A percentile compares a stretch with the other conserved stretches of the same genome.
These are phyloP conservation scores for Pseudogymnoascus sp. DNA, from an alignment of 2,329 filamentous ascomycete genomes.

Conservation along the genomic window DNA sequence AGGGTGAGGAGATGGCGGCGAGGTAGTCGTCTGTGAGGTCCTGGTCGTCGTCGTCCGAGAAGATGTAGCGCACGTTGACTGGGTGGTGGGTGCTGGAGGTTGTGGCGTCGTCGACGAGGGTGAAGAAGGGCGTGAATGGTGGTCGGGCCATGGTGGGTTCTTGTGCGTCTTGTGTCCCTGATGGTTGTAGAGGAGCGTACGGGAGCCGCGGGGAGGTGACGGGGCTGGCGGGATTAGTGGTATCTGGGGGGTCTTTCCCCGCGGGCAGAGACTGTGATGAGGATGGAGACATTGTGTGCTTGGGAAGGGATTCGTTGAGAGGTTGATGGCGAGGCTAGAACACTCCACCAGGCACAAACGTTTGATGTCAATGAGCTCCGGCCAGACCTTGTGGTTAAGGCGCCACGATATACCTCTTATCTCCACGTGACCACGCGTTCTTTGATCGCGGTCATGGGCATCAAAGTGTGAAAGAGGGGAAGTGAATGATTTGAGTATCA, in stretches of 20 bases:
- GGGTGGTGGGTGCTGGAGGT: constrained; percentile 73
- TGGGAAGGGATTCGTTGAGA: neutral
- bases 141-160: constrained; percentile 19
- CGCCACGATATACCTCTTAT: neutral
- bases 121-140: constrained; percentile 73
- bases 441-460: neutral
- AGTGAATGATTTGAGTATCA: neutral
- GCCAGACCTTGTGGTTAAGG: neutral
- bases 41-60: constrained; percentile 77
- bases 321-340: neutral
- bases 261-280: constrained; percentile 4
- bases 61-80: constrained; percentile 74
- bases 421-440: constrained; percentile 11
- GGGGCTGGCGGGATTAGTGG: neutral
- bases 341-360: neutral
- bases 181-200: neutral
- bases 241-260: neutral
- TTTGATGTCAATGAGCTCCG: constrained; percentile 3
- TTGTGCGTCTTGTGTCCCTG: neutral
- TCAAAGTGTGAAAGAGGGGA: neutral
- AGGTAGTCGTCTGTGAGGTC: constrained; percentile 60
- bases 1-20: constrained; percentile 30
- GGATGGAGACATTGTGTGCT: constrained; percentile 8
- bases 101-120: constrained; percentile 69
- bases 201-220: neutral